Base-by-base conservation (phyloP, 192 early-diverging fungal genomes). In the Gryganskiella cystojenkinii region DNA sequence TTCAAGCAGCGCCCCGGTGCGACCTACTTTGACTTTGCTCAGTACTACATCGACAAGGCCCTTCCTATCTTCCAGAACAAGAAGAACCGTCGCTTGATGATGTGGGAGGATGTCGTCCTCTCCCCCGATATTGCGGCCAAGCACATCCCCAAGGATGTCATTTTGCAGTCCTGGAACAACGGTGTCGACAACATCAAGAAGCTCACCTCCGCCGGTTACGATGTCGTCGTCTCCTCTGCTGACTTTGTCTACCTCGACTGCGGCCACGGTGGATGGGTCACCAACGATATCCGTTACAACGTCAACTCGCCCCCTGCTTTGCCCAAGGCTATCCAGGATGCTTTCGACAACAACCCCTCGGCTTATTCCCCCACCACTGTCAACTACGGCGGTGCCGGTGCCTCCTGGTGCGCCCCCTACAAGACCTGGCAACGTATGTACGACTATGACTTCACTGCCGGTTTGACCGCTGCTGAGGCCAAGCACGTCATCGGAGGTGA, bases 321-420 rank as follows among this genome's bases (percentile, higher is more conserved):
- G 22, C 67, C 67, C 42, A n/a, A 81, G 59, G 56, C 74, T 60
- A 52, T 79, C 40, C 65, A 79, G 46, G 67, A 78, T 27, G 59
- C 65, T 3, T 61, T 86, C 24, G 53, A 61, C 30, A 52, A 37
- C 35, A 76, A 76, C 73, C 71, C 71, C 35, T 46, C 37, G 13
- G 45, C 45, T 3, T 67, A 76, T 53, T 30, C 10, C 46, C 73
- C 58, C 19, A 46, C 73, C 34, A 46, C 63, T 11, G 44, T 60
- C 64, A 86, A 86, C 44, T 86, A 81, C 35, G 71, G 47, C 53
- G 85, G 85, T 34, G 14, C 7, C 19, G 82, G 79, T 66, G 85
- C 79, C 50, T 92, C 90, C 42, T 93, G 92, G 91, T 93, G 92
- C 83, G 85, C 85, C 54, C 91, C 92, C 33, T 92, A 84, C 87